A percentile compares a stretch with the other conserved stretches of the same genome.
These are phyloP conservation scores for Rhodotorula graminis DNA, from an alignment of 768 basidiomycete genomes.

Conservation along the genomic window DNA sequence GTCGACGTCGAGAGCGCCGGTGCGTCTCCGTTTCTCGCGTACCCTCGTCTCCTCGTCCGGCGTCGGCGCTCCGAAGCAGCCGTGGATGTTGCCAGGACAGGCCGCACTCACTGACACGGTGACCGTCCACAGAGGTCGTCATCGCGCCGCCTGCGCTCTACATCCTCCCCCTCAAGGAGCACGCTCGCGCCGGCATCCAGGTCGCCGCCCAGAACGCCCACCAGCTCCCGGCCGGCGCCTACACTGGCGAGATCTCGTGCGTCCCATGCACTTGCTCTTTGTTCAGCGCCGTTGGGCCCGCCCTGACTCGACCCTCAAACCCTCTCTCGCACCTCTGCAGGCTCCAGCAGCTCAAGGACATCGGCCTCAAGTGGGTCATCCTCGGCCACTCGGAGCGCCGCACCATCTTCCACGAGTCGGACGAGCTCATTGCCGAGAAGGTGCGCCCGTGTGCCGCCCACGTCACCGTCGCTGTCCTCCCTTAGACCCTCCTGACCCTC, in stretches of 20 bases:
- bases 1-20: conserved; percentile 54
- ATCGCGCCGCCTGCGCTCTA: conserved; percentile 88
- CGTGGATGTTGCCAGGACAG: no score
- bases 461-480: background rate
- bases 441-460: background rate
- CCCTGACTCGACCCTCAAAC: no score
- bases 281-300: no score
- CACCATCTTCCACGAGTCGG: conserved; percentile 82
- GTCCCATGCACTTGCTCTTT: conserved; percentile 26
- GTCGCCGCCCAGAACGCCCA: conserved; percentile 91
- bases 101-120: no score
- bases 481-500: no score
- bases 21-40: background rate
- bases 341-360: conserved; percentile 76
- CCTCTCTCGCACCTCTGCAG: conserved; percentile 47
- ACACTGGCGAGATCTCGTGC: conserved; percentile 93
- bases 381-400: conserved; percentile 97
- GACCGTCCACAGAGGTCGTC: conserved; percentile 67
- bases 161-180: conserved; percentile 59
- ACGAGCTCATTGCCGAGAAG: conserved; percentile 75
- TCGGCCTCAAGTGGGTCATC: conserved; percentile 83
- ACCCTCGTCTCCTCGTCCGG: conserved; percentile 17
- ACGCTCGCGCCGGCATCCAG: conserved; percentile 62
- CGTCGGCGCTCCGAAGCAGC: background rate
- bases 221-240: conserved; percentile 77